Base-by-base conservation (phyloP, 331 rosid species). In the Malus hybrid region DNA sequence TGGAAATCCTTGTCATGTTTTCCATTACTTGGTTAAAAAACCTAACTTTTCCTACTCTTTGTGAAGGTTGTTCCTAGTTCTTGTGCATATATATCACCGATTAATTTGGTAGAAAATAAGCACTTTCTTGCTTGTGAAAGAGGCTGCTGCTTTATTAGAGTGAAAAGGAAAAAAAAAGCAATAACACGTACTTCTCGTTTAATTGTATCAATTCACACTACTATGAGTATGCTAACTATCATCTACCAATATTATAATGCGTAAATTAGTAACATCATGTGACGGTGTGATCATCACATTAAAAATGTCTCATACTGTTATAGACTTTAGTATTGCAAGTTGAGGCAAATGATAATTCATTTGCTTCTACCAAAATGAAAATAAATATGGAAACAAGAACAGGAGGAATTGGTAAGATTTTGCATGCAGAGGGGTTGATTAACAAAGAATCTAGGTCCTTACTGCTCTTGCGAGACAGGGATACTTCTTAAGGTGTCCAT, bases 1-100 rank as follows among this genome's bases (percentile, higher is more conserved):
- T 71, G 78, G 69, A 62, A 67, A 66, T 62, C 76, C 80, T 76
- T 65, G 73, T 76, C 76, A 36, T 69, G 66, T 65, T 65, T 62
- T 69, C 76, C 66, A 10, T 79, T 61, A 52, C 9, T 29, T 73
- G 70, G 60, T 73, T 19, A 52, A 54, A 71, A 27, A 22, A 34
- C 13, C 39, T 52, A 33, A 32, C 27, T 11, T 5, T 11, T 36
- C 29, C 42, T 20, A 22, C 76, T 10, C 22, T 59, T 29, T 16
- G 44, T 69, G 32, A 32, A 54, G 64, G 48, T 42, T 69, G 8
- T 28, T 28, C 67, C 36, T 27, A 27, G 31, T 62, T 27, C 67
- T 13, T 57, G 22, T 57, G 64, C 29, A 8, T 59, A 22, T 36
- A 15, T 10, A 6, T 61, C 9, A 13, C 8, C 12, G 10, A 14